Evolutionary conservation across 441 rosid species (phyloP), one percentile per base, ranked within the genome.

Genomic region (Pelargonium cotyledonis): DNA sequence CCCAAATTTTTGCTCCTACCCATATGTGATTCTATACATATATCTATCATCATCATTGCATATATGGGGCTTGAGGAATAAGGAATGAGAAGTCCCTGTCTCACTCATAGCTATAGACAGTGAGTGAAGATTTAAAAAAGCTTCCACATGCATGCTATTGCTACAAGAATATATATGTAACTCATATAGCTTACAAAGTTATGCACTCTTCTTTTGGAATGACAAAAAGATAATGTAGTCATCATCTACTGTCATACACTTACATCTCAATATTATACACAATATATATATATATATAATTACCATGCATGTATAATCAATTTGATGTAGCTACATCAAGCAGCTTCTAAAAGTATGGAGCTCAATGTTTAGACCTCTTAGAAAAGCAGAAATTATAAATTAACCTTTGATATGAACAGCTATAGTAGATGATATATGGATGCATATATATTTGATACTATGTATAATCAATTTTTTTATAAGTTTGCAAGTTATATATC

Each of bases 21-120:
- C 58, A 51, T 51, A 14, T 49, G 15, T 51, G 3, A 51, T n/a
- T 51, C 6, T 51, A 51, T 15, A 51, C 19, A 43, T 43, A 51
- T 51, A 51, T 51, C 58, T 51, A 51, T 53, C 58, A 51, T 51
- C 58, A 51, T 51, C 58, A 51, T 51, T 51, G 18, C 47, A 43
- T 5, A 23, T 51, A 51, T 51, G 58, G 58, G 58, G 16, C 58
- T 51, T 51, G 58, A 51, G 58, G 58, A n/a, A 15, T 51, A 14
- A 51, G 58, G 18, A 51, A n/a, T 51, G 16, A 14, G 18, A 18
- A 51, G 58, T 51, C 58, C 6, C 58, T 51, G 58, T 51, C 58
- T 51, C 58, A 51, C 58, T 51, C 58, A 51, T 14, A 15, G 19
- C 8, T 43, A 43, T 43, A 51, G 58, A 51, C 15, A 14, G 8